Base-by-base conservation (phyloP, 2,329 filamentous ascomycete species). In the Dothiorella sarmentorum region DNA sequence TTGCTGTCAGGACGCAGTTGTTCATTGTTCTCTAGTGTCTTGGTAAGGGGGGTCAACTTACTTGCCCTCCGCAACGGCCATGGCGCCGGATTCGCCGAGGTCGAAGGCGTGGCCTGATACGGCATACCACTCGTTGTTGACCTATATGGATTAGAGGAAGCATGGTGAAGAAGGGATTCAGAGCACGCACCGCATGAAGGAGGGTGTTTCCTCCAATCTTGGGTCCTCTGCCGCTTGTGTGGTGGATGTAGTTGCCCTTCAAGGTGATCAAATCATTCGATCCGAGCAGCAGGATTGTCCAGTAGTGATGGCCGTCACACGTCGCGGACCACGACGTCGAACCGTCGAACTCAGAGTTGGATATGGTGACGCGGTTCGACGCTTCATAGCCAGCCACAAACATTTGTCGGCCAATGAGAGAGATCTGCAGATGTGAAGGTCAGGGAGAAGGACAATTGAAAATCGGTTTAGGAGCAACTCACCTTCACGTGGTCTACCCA, bases 211-310 rank as follows among this genome's bases (percentile, higher is more conserved):
- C 76, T 60, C 71, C 74, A 24, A 85, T 74, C 74, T 85, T 85
- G 63, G 82, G 83, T 10, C 75, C 73, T 57, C 83, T 81, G 59
- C 83, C 83, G 15, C 76, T 79, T 44, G 79, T 80, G 69, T 83
- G 76, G 76, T 84, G 80, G 66, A 85, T 75, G 73, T 84, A 85
- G 76, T 85, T 85, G 63, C 76, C 76, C 73, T 83, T 82, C 67
- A 85, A 65, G 61, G 83, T 85, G 65, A 85, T 75, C 61, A 79
- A 65, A 66, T 86, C 83, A 67, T 71, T 76, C 59, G 76, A 74
- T 15, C 84, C 83, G 37, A 76, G 78, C 44, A 85, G 76, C 73
- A 82, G 83, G 18, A 85, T 69, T 27, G 72, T 78, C 81, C 83
- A 85, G 78, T 85, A 85, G 71, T 84, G 82, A 69, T 82, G 77